Evolutionary conservation across 345 rosid genomes (phyloP).

Genomic region (Barbarea vulgaris): DNA sequence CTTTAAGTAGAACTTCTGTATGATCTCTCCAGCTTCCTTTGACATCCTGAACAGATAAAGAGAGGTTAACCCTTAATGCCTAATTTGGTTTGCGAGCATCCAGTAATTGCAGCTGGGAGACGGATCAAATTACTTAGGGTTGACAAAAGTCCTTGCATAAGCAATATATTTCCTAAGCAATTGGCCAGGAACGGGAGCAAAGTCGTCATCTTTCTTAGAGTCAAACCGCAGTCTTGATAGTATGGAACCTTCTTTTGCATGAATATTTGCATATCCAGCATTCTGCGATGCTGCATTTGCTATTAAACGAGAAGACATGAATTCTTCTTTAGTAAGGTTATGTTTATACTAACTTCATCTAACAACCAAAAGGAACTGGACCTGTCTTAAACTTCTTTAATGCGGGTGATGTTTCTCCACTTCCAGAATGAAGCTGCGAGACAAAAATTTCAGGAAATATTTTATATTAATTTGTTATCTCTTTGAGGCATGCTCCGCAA

Average conservation of each 20-base stretch:
- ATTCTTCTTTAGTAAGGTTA: not conserved
- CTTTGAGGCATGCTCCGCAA: slow-evolving; percentile 20
- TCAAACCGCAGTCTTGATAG: slow-evolving; percentile 79
- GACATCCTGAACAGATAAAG: slow-evolving; percentile 65
- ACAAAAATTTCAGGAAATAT: not conserved
- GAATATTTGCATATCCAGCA: slow-evolving; percentile 45
- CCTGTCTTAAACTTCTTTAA: slow-evolving; percentile 58
- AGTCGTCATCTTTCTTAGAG: slow-evolving; percentile 66
- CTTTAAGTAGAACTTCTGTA: slow-evolving; percentile 81
- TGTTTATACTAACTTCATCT: slow-evolving; percentile 23
- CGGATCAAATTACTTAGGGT: slow-evolving; percentile 70
- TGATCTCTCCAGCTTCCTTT: slow-evolving; percentile 81
- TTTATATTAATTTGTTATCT: slow-evolving; percentile 9
- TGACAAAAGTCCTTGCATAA: slow-evolving; percentile 78
- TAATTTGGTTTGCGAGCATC: slow-evolving; percentile 14
- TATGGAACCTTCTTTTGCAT: slow-evolving; percentile 59
- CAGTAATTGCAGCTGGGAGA: slow-evolving; percentile 13
- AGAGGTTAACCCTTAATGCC: slow-evolving; percentile 25
- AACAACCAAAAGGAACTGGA: slow-evolving; percentile 38
- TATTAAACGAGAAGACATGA: slow-evolving; percentile 28
- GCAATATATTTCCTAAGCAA: slow-evolving; percentile 92
- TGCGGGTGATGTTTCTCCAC: slow-evolving; percentile 55
- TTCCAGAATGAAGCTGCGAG: slow-evolving; percentile 84
- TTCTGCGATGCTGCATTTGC: slow-evolving; percentile 50
- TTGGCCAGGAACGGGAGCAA: slow-evolving; percentile 78